phyloP scores from a whole-genome alignment of 495 filamentous ascomycete species.

The Lasiosphaeria hispida region DNA sequence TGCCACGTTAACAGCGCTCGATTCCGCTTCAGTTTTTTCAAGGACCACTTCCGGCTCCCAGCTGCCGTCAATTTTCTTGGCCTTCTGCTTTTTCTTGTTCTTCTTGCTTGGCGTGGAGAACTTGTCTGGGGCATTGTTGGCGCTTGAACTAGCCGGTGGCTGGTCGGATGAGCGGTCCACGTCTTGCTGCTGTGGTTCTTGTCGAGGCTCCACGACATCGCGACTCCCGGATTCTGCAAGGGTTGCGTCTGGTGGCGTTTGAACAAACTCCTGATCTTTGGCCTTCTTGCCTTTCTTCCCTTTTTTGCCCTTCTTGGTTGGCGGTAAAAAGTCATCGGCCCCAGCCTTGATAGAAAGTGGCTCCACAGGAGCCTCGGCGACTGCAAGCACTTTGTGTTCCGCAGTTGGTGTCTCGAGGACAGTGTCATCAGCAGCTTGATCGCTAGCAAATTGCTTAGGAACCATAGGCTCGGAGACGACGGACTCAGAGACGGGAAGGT shows the following conservation, averaged over 20 bases:
- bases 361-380: constrained; percentile 1
- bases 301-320: constrained; percentile 31
- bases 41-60: constrained; percentile 14
- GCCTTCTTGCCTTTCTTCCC: constrained; percentile 33
- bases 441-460: neutral
- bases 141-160: neutral
- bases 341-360: neutral
- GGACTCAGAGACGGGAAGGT: neutral
- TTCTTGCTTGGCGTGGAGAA: constrained; percentile 7
- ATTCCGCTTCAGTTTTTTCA: neutral
- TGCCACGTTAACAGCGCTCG: constrained; percentile 1
- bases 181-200: no score
- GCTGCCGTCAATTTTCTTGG: neutral
- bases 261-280: constrained; percentile 15
- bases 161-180: neutral
- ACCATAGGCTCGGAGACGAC: neutral
- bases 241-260: neutral
- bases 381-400: constrained; percentile 8
- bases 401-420: neutral
- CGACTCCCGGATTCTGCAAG: neutral
- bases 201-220: no score
- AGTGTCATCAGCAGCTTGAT: no score
- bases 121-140: constrained; percentile 1
- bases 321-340: constrained; percentile 2
- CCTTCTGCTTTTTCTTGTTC: constrained; percentile 19